Evolutionary conservation across 208 protist species (phyloP).

Genomic region (Ichthyophonus hoferi): DNA sequence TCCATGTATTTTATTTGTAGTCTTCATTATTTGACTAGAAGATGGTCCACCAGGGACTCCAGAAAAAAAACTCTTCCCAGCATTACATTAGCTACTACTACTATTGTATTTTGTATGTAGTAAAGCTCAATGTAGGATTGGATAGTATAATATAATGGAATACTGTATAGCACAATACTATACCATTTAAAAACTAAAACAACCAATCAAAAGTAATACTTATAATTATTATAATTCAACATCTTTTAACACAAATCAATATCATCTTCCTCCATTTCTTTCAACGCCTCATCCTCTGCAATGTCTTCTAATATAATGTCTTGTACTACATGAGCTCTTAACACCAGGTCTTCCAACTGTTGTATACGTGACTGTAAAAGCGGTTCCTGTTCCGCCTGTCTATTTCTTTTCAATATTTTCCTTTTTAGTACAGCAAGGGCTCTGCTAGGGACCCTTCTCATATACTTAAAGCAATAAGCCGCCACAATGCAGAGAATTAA

Average conservation of each 20-base stretch:
- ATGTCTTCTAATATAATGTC: not conserved
- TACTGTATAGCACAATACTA: no score
- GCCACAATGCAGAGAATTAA: not conserved
- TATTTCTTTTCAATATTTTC: not conserved
- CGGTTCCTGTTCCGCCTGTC: not conserved
- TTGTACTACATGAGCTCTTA: not conserved
- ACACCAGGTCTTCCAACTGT: not conserved
- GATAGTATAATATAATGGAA: no score
- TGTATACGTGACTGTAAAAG: not conserved
- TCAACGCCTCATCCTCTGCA: not conserved
- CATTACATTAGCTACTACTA: no score
- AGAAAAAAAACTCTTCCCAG: no score
- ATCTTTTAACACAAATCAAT: not conserved
- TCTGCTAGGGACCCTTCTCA: not conserved
- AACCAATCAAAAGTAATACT: no score
- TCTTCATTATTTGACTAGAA: no score
- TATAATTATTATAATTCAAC: no score
- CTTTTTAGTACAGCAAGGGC: not conserved
- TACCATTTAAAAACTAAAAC: no score
- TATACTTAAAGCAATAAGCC: not conserved
- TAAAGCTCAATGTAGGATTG: no score
- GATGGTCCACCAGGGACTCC: no score
- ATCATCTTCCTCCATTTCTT: not conserved
- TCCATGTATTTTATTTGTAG: no score
- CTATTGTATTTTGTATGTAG: no score